These are phyloP conservation scores for Emericellopsis terricola DNA, from an alignment of 495 filamentous ascomycete species.

Conservation along the genomic window DNA sequence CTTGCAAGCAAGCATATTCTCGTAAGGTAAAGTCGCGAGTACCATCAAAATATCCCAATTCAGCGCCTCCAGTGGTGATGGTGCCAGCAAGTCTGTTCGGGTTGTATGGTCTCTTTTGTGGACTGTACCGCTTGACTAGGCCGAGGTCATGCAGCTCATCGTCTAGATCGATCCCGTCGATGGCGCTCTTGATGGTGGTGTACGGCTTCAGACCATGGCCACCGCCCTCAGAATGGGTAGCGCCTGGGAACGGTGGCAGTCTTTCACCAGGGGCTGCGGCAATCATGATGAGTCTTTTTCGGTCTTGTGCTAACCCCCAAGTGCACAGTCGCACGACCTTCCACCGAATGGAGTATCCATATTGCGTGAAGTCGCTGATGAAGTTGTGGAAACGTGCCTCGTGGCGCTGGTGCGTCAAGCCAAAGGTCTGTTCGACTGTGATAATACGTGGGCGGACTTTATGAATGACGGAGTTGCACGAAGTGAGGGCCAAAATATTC, in stretches of 20 bases:
- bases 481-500: constrained; percentile 56
- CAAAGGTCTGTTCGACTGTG: constrained; percentile 75
- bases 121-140: constrained; percentile 6
- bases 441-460: constrained; percentile 48
- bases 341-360: constrained; percentile 51
- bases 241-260: constrained; percentile 48
- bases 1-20: constrained; percentile 61
- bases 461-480: constrained; percentile 37
- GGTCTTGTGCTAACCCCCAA: constrained; percentile 24
- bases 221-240: constrained; percentile 46
- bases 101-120: constrained; percentile 19
- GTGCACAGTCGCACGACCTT: constrained; percentile 25
- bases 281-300: constrained; percentile 51
- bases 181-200: constrained; percentile 11
- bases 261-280: constrained; percentile 62
- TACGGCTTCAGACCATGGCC: constrained; percentile 9
- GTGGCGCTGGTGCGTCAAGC: constrained; percentile 32
- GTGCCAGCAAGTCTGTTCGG: constrained; percentile 25
- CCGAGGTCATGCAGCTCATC: constrained; percentile 16
- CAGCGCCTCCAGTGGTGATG: constrained; percentile 53
- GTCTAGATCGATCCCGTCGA: constrained; percentile 18
- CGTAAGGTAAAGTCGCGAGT: constrained; percentile 45
- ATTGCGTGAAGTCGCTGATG: constrained; percentile 41
- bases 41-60: constrained; percentile 54
- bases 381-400: constrained; percentile 38